These are phyloP conservation scores for Tephrocybe sp. DNA, from an alignment of 768 basidiomycete genomes.

Conservation along the genomic window DNA sequence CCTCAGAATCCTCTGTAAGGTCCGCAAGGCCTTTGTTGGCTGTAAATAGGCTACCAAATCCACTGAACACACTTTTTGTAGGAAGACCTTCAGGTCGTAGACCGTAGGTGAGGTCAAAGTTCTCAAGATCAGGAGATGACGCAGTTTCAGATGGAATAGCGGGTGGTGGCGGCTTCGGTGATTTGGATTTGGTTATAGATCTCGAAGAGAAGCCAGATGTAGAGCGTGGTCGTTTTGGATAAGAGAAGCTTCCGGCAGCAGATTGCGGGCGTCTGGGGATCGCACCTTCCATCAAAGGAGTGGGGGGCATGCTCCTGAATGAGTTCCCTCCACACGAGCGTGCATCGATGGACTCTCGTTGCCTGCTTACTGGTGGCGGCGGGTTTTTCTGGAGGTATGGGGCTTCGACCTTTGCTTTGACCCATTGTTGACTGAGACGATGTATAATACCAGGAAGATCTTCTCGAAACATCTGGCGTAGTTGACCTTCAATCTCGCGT, in stretches of 20 bases:
- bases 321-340: slow-evolving; percentile 41
- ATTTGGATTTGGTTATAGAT: slow-evolving; percentile 20
- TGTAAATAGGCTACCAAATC: slow-evolving; percentile 72
- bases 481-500: slow-evolving; percentile 93
- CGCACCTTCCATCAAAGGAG: slow-evolving; percentile 6
- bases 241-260: slow-evolving; percentile 9
- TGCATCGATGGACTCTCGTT: slow-evolving; percentile 29
- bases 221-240: slow-evolving; percentile 33
- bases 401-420: slow-evolving; percentile 90
- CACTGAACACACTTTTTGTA: slow-evolving; percentile 74
- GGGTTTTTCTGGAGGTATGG: slow-evolving; percentile 70
- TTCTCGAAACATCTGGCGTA: slow-evolving; percentile 97
- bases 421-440: slow-evolving; percentile 92
- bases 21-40: slow-evolving; percentile 73
- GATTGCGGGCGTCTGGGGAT: slow-evolving; percentile 12
- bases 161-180: slow-evolving; percentile 14
- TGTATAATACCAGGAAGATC: slow-evolving; percentile 97
- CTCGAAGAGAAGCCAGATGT: slow-evolving; percentile 37
- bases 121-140: slow-evolving; percentile 56
- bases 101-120: slow-evolving; percentile 96
- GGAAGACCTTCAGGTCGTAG: slow-evolving; percentile 90
- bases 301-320: slow-evolving; percentile 20
- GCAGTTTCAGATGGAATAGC: slow-evolving; percentile 26
- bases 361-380: slow-evolving; percentile 31
- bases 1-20: slow-evolving; percentile 65